Evolutionary conservation across 2,329 filamentous ascomycete genomes (phyloP), one percentile per base, ranked within the genome.

Genomic region (Paramyrothecium sp.): DNA sequence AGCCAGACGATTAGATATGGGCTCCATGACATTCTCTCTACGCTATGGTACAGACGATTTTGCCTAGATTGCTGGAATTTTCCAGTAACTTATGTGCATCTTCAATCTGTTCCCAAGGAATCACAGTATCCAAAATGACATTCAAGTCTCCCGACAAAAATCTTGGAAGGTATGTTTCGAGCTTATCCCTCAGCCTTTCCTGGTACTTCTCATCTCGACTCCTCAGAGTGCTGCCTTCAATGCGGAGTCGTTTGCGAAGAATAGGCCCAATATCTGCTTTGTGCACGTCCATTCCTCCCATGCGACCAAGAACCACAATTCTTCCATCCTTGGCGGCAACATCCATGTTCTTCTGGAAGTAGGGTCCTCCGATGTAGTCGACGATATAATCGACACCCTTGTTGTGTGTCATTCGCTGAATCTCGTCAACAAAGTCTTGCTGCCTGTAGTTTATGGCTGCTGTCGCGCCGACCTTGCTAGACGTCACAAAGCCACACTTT

Each of bases 361-460:
- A 93, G 33, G 76, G 78, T 17, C 85, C 88, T 8, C 91, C 92
- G 30, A 96, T 79, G 70, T 91, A 96, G 70, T 97, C 93, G 26
- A 97, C 81, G 49, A 96, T 89, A 56, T 94, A 75, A 69, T 97
- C 90, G 1, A 94, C 91, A 23, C 92, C 93, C 63, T 86, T 85
- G 3, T 87, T 88, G 53, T 81, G 81, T 0, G 92, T 96, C 2
- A 78, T 84, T 58, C 88, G 83, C 51, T 88, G 76, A 38, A 97
- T 78, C 65, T 89, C 88, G 46, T 82, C 75, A 0, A 80, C 82
- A 90, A 92, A 97, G 71, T 92, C 84, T 59, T 85, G 78, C 4
- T 83, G 88, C 67, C 85, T 88, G 71, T 95, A 94, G 73, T 96
- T 96, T 73, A 93, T 93, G 1, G 89, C 91, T 12, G 81, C 86